A percentile compares a stretch with the other conserved stretches of the same genome.
Conservation (phyloP, 2,329 filamentous ascomycete species). For the Mariannaea sp. region DNA sequence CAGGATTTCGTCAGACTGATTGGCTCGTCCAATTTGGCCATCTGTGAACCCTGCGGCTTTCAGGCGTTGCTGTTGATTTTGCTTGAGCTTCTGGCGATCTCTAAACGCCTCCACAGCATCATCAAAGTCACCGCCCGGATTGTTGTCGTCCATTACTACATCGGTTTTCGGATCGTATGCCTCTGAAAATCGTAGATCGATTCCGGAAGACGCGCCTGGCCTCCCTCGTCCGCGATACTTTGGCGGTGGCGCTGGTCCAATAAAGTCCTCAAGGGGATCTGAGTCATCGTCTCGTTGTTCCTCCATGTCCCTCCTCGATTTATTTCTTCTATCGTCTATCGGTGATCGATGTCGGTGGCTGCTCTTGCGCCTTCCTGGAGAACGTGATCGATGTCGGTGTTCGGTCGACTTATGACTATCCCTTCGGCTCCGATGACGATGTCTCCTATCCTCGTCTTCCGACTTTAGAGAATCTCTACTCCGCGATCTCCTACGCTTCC, state of each 20-base stretch:
- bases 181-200: constrained; percentile 79
- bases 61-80: constrained; percentile 75
- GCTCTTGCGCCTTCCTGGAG: constrained; percentile 38
- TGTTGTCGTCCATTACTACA: constrained; percentile 53
- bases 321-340: constrained; percentile 18
- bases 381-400: constrained; percentile 39
- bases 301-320: constrained; percentile 20
- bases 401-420: constrained; percentile 37
- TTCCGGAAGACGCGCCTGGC: constrained; percentile 63
- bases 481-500: constrained; percentile 26
- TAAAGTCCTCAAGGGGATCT: constrained; percentile 75
- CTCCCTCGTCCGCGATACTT: constrained; percentile 70
- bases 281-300: constrained; percentile 48
- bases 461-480: constrained; percentile 20
- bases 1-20: constrained; percentile 63
- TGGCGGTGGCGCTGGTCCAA: constrained; percentile 71
- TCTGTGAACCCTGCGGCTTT: constrained; percentile 79
- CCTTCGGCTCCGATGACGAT: constrained; percentile 25
- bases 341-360: constrained; percentile 44
- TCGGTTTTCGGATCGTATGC: constrained; percentile 65
- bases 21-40: constrained; percentile 65
- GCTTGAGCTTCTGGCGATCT: constrained; percentile 79
- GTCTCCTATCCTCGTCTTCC: constrained; percentile 22
- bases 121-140: constrained; percentile 72
- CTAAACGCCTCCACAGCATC: constrained; percentile 76